Evolutionary conservation across 495 filamentous ascomycete species (phyloP), one percentile per base, ranked within the genome.

Genomic region (Podospora pseudopauciseta): DNA sequence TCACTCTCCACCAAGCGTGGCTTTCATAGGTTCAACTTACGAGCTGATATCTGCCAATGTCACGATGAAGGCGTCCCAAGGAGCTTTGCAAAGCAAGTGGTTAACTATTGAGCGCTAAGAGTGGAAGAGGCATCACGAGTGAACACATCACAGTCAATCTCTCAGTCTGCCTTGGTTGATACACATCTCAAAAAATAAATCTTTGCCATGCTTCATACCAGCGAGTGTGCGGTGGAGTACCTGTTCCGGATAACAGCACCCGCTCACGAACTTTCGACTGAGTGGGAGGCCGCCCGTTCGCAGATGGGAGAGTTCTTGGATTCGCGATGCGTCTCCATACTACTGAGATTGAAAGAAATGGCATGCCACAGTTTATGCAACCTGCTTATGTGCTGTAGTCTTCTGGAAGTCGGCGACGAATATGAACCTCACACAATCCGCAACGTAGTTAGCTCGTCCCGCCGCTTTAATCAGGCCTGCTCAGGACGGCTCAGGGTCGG

Each of bases 381-480:
- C 4, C 7, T 32, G 30, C 30, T 32, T 4, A 32, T 5, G 3
- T 5, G 30, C 4, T 32, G 30, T 1, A 32, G 30, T 32, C 7
- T 32, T 32, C 30, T 58, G 59, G 28, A 26, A 60, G 26, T 60
- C 58, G 58, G 58, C 58, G 58, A 60, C 28, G 58, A 23, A 60
- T 23, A 32, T 26, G 26, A 60, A 60, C 27, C 58, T 60, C 16
- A 26, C 18, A 60, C 58, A 60, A 60, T 18, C 23, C 58, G 28
- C 26, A 60, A 60, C 5, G 6, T 28, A 28, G 9, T 60, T 28
- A 60, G 6, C 19, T 60, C 4, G 58, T 60, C 2, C 26, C 58
- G 58, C 19, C 58, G 58, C 26, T 60, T 60, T 60, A 60, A 30
- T 30, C 58, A 60, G 58, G 58, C 58, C 58, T 60, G 4, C 55